Conservation (phyloP, 768 basidiomycete species). For the Myochromella boudieri region DNA sequence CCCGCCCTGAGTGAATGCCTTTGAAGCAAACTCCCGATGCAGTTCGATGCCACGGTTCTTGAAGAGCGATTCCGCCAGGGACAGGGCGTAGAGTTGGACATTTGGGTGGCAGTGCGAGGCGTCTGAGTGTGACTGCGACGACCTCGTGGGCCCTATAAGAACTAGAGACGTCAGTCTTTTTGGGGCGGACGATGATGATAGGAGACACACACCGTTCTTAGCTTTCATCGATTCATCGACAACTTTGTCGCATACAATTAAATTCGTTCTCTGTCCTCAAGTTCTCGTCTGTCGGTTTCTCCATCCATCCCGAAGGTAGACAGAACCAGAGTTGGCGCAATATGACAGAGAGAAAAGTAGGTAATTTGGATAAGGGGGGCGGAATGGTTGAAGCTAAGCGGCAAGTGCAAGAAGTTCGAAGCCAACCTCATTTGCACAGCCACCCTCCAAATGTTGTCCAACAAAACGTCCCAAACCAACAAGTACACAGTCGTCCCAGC, state of each 20-base stretch:
- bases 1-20: slow-evolving; percentile 91
- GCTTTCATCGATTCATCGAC: slow-evolving; percentile 86
- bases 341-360: too few species aligned
- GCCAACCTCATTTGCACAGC: too few species aligned
- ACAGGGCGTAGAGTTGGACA: slow-evolving; percentile 92
- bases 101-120: slow-evolving; percentile 93
- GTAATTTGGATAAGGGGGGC: too few species aligned
- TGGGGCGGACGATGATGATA: background rate
- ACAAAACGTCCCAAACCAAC: too few species aligned
- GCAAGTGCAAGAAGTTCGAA: too few species aligned
- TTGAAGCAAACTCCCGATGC: slow-evolving; percentile 83
- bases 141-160: slow-evolving; percentile 81
- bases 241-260: slow-evolving; percentile 97
- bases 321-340: too few species aligned
- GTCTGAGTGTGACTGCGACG: slow-evolving; percentile 82
- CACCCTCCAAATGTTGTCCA: too few species aligned
- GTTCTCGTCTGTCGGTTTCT: slow-evolving; percentile 99
- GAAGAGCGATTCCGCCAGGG: slow-evolving; percentile 82
- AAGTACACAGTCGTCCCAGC: too few species aligned
- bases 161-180: slow-evolving; percentile 3
- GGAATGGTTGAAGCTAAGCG: too few species aligned
- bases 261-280: slow-evolving; percentile 90
- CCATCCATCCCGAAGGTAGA: too few species aligned
- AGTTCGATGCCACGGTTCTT: slow-evolving; percentile 87
- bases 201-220: slow-evolving; percentile 67